Evolutionary conservation across 176 grass and related monocot species (phyloP).

Genomic region (Alloteropsis semialata): DNA sequence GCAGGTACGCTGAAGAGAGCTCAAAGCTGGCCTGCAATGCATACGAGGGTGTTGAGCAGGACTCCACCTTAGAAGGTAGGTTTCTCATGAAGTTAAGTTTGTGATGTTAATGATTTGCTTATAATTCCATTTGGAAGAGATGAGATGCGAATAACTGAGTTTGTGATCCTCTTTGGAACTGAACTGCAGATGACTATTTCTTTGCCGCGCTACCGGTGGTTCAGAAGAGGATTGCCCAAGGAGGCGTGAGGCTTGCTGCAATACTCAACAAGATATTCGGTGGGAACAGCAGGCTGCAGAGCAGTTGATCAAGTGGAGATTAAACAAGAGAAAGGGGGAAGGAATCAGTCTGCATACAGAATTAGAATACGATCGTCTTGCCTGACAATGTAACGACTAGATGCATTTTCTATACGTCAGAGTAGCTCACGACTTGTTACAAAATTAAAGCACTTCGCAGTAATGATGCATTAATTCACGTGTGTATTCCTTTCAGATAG

Average conservation of each 20-base stretch:
- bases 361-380: slow-evolving; percentile 6
- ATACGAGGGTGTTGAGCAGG: slow-evolving; percentile 52
- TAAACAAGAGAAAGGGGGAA: not conserved
- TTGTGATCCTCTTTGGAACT: not conserved
- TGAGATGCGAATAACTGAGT: not conserved
- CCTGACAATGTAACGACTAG: slow-evolving; percentile 9
- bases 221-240: slow-evolving; percentile 59
- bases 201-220: slow-evolving; percentile 43
- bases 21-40: slow-evolving; percentile 38
- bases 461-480: not conserved
- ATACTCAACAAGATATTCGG: slow-evolving; percentile 54
- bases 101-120: not conserved
- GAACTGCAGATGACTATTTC: slow-evolving; percentile 55
- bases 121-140: not conserved
- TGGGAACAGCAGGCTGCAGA: slow-evolving; percentile 17
- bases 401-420: not conserved
- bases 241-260: slow-evolving; percentile 42
- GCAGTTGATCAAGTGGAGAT: not conserved
- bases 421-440: not conserved
- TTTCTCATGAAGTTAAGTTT: not conserved
- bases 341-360: not conserved
- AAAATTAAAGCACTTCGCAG: not conserved
- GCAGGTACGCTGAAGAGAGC: slow-evolving; percentile 59
- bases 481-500: too few species aligned
- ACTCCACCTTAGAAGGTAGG: slow-evolving; percentile 45